Base-by-base conservation (phyloP, 495 filamentous ascomycete species). In the Barbatosphaeria neglecta region DNA sequence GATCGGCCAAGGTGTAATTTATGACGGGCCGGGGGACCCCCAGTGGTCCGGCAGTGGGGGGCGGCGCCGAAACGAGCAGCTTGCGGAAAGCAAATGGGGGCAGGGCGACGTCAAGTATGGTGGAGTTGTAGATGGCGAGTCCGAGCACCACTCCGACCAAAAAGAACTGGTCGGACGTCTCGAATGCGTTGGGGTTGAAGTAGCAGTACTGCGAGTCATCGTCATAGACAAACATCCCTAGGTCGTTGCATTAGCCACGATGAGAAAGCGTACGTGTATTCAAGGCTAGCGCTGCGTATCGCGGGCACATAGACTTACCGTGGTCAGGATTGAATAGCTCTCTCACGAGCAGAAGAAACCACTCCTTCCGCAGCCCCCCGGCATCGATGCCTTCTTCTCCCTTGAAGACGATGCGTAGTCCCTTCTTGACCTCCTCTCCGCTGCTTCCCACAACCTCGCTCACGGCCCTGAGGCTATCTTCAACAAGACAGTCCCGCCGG, bases 11-110 rank as follows among this genome's bases (percentile, higher is more conserved):
- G 5, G 80, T 84, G 56, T 84, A 86, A 35, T 74, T 80, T 69
- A 85, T 82, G 3, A 66, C 64, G 11, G 77, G 76, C 17, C 82
- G 78, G 10, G 70, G 68, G 27, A 76, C 77, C 20, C 72, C 72
- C 16, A 72, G 62, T 44, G 72, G 69, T 13, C 76, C 66, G 9
- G 66, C 68, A 22, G 62, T 67, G 7, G 74, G 67, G 15, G 67
- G 63, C 6, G 86, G 82, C 6, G 80, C 82, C 16, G 83, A 74
- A 16, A 84, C 82, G 38, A 95, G 70, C 22, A 95, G 68, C 63
- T 95, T 95, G 51, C 86, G 81, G 60, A 95, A 97, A 1, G 83
- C 82, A 59, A 95, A 95, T n/a, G 90, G 88, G 4, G 90, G 90
- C 15, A 97, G 70, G 8, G 86, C 83, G 40, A 97, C 76, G 56